Base-by-base conservation (phyloP, 2,329 filamentous ascomycete genomes). In the Ophiosphaerella narmari region DNA sequence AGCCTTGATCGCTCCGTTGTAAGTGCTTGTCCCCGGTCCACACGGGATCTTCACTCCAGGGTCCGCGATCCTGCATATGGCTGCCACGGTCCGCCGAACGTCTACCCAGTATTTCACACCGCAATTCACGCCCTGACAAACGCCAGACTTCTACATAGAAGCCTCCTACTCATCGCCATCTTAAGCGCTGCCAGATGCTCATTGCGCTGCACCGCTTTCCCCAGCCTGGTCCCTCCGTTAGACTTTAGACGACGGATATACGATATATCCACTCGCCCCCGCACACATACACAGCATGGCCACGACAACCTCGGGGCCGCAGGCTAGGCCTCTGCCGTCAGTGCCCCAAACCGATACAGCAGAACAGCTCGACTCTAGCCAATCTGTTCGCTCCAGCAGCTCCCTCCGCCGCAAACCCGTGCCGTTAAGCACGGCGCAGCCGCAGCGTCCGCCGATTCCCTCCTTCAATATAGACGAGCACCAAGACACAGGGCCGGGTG, bases 401-500 rank as follows among this genome's bases (percentile, higher is more conserved):
- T 63, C 63, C n/a, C 48, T 65, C 7, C 59, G 57, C 26, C 59
- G 61, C 3, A 68, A 69, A 43, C 64, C 67, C 21, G 39, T 65
- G 5, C 53, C 63, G 5, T 52, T 62, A 9, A 47, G 43, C 35
- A 24, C 49, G 35, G 32, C 53, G 12, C 59, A 56, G n/a, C 50
- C 53, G 11, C 58, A 57, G n/a, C 52, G 46, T 29, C 48, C 62
- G 12, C 60, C 65, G 7, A 66, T 70, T 13, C 65, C 71, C 7
- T 68, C 67, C 12, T 66, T 72, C 54, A 68, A 54, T 39, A 63
- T 69, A 47, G 58, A 63, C 52, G 65, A 68, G 23, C 68, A 71
- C 48, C 53, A 64, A 40, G 63, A 68, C 39, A 59, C 62, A 33
- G 55, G 57, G 43, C 62, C 61, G 18, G 60, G 63, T 29, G 65